Base-by-base conservation (phyloP, 2,329 filamentous ascomycete genomes). In the Trichophyton verrucosum region DNA sequence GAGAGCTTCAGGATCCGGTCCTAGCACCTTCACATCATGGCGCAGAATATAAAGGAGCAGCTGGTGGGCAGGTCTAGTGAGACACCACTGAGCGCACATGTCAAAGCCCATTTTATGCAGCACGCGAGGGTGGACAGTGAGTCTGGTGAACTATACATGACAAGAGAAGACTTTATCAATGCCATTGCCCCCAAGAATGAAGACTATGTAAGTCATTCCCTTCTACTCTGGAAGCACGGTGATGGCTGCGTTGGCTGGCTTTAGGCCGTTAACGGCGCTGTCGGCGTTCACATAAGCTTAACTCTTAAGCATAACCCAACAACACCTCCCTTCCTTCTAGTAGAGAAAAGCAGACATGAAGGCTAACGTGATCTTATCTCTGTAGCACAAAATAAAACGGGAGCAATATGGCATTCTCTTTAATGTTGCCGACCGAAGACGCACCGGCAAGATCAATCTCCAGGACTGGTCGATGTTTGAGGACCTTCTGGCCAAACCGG, bases 371-470 rank as follows among this genome's bases (percentile, higher is more conserved):
- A 55, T 61, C 62, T 40, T 57, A 38, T 44, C 44, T 33, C 51
- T 65, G 66, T 71, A 97, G 92, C 91, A 96, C 80, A 99, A 99
- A 76, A 97, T 99, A 79, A 89, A 91, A 77, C 86, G 92, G 67
- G 88, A 95, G 68, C 94, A 97, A 74, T 99, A 96, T 76, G 86
- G 86, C 59, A 88, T 99, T 70, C 87, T 99, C 56, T 99, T 99
- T 76, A 80, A 81, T 65, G 88, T 99, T 62, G 94, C 94, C 68
- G 94, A 99, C 75, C 85, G 89, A 68, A 84, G 83, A 66, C 82
- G 80, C 66, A 79, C 79, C 51, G 91, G 91, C 65, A 86, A 82
- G 68, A 80, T 99, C 67, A 88, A 78, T 67, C 78, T 97, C 60
- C 80, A 85, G 63, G 94, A 99, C 77, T 99, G 92, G 91, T 85